phyloP scores from a whole-genome alignment of 208 protist species.

The Leishmania martiniquensis region DNA sequence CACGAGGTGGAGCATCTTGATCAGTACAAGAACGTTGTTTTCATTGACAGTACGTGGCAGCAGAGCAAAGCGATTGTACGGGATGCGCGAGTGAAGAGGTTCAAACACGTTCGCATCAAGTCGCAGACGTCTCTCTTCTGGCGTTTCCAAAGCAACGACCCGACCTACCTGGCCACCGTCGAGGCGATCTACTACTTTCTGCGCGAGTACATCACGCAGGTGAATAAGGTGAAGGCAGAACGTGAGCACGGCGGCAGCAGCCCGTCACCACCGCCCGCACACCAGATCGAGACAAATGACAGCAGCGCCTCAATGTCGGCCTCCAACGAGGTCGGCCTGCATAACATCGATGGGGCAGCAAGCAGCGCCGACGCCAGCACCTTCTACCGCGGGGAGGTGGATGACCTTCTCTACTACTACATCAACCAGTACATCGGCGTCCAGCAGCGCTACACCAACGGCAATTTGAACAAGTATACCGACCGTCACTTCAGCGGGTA shows the following conservation, averaged over 20 bases:
- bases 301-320: not conserved
- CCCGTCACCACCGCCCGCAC: not conserved
- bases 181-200: conserved; percentile 97
- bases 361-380: not conserved
- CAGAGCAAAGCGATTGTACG: conserved; percentile 89
- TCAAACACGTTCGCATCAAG: conserved; percentile 86
- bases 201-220: conserved; percentile 82
- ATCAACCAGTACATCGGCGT: conserved; percentile 94
- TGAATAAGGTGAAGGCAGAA: conserved; percentile 40
- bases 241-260: not conserved
- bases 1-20: conserved; percentile 71
- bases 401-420: conserved; percentile 96
- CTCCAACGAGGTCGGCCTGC: not conserved
- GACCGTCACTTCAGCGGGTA: conserved; percentile 87
- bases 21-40: conserved; percentile 87
- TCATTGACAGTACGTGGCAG: conserved; percentile 96
- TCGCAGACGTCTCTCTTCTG: conserved; percentile 93
- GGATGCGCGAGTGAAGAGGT: conserved; percentile 68
- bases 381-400: conserved; percentile 91
- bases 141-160: conserved; percentile 94
- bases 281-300: not conserved
- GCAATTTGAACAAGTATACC: conserved; percentile 64
- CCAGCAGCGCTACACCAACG: conserved; percentile 79
- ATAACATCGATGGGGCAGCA: not conserved
- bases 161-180: conserved; percentile 92